Evolutionary conservation across 2,329 filamentous ascomycete species (phyloP).

Genomic region (Orbilia brochopaga): DNA sequence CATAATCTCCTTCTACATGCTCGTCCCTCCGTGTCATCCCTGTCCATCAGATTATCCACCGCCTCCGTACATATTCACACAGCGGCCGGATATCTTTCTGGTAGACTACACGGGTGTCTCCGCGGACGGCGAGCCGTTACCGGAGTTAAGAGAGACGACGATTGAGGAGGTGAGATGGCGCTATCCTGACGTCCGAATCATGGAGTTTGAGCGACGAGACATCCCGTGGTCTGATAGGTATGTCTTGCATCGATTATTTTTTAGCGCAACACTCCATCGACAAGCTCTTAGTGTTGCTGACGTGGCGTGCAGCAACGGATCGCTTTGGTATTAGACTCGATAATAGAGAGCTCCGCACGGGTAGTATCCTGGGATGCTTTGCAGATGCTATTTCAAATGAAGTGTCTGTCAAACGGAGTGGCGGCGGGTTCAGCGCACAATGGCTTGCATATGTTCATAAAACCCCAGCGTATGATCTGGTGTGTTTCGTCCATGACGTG

Average conservation of each 20-base stretch:
- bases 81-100: constrained; percentile 20
- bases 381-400: too few species aligned
- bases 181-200: constrained; percentile 19
- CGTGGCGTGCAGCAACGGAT: constrained; percentile 19
- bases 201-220: constrained; percentile 35
- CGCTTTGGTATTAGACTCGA: constrained; percentile 10
- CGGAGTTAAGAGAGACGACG: neutral
- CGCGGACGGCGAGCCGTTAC: neutral
- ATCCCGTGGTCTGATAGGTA: constrained; percentile 30
- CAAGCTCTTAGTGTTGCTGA: neutral
- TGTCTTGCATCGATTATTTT: neutral
- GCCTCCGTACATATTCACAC: constrained; percentile 9
- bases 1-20: constrained; percentile 23
- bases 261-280: too few species aligned
- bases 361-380: too few species aligned
- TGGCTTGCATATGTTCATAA: too few species aligned
- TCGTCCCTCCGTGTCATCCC: neutral
- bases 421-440: too few species aligned
- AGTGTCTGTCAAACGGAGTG: too few species aligned
- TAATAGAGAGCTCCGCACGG: too few species aligned
- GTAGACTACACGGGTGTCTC: constrained; percentile 2
- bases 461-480: too few species aligned
- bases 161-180: constrained; percentile 30
- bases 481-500: too few species aligned
- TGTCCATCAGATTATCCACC: constrained; percentile 5